Percentiles rank a stretch among this genome's conserved stretches.
These are phyloP conservation scores for Pyracantha coccinea DNA, from an alignment of 331 rosid species.

Conservation along the genomic window DNA sequence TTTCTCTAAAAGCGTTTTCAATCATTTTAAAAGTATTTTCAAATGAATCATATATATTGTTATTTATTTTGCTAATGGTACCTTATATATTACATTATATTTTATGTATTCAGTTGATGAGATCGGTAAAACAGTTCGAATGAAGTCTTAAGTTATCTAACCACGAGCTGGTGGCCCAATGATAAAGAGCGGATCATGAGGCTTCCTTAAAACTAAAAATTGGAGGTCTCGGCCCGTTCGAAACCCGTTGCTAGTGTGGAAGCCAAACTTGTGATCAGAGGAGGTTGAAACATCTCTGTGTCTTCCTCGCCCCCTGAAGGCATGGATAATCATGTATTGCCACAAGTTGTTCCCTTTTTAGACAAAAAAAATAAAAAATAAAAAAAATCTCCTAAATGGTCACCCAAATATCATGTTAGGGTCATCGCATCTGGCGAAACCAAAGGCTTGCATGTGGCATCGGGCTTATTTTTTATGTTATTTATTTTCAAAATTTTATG, in stretches of 20 bases:
- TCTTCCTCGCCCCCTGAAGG: fast-evolving
- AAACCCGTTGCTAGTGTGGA: too few relatives aligned
- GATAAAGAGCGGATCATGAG: fast-evolving
- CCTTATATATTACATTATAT: too few relatives aligned
- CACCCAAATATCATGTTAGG: constrained; percentile 30
- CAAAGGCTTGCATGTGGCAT: constrained; percentile 46
- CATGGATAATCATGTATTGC: too few relatives aligned
- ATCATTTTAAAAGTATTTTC: too few relatives aligned
- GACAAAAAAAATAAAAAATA: fast-evolving
- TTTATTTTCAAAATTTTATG: background rate
- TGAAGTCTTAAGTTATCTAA: background rate
- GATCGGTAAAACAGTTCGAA: constrained; percentile 28
- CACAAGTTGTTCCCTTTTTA: fast-evolving
- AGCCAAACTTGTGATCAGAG: too few relatives aligned
- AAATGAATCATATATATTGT: too few relatives aligned
- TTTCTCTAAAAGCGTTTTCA: too few relatives aligned
- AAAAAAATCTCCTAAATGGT: background rate
- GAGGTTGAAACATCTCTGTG: too few relatives aligned
- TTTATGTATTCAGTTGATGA: constrained; percentile 22
- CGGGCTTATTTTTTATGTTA: background rate
- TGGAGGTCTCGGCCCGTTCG: fast-evolving
- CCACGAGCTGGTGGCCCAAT: fast-evolving
- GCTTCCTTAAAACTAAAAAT: too few relatives aligned
- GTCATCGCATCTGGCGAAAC: constrained; percentile 65
- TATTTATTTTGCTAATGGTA: too few relatives aligned